These are phyloP conservation scores for Obba rivulosa DNA, from an alignment of 768 basidiomycete genomes.

Conservation along the genomic window DNA sequence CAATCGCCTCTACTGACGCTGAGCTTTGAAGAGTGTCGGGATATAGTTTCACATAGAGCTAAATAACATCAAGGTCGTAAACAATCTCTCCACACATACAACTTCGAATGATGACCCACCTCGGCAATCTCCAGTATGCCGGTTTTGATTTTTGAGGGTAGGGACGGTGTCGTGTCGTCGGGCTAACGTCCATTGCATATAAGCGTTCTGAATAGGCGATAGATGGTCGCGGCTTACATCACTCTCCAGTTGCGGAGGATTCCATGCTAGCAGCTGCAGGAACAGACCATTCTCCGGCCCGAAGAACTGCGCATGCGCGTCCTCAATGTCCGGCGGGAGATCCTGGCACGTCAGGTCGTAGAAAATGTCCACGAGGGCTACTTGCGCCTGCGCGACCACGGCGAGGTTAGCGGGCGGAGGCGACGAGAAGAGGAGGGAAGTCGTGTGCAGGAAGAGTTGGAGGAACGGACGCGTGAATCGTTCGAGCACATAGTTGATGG, in stretches of 20 bases:
- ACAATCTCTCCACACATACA: neutral
- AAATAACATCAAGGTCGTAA: neutral
- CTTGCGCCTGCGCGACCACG: slow-evolving; percentile 68
- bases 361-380: slow-evolving; percentile 79
- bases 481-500: slow-evolving; percentile 85
- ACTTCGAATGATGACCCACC: slow-evolving; percentile 35
- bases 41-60: slow-evolving; percentile 82
- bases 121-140: slow-evolving; percentile 88
- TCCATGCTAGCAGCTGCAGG: slow-evolving; percentile 77
- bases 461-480: slow-evolving; percentile 85
- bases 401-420: slow-evolving; percentile 31
- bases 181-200: slow-evolving; percentile 34
- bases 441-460: slow-evolving; percentile 70
- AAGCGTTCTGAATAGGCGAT: neutral
- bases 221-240: slow-evolving; percentile 51
- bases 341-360: slow-evolving; percentile 95
- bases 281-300: slow-evolving; percentile 64
- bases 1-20: slow-evolving; percentile 63
- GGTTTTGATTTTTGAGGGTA: slow-evolving; percentile 89
- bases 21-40: slow-evolving; percentile 69
- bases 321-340: slow-evolving; percentile 91
- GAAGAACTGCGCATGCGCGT: slow-evolving; percentile 80
- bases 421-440: slow-evolving; percentile 42
- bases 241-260: slow-evolving; percentile 57
- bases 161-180: slow-evolving; percentile 77